Conservation (phyloP, 78 protist genomes). For the Guillardia theta region DNA sequence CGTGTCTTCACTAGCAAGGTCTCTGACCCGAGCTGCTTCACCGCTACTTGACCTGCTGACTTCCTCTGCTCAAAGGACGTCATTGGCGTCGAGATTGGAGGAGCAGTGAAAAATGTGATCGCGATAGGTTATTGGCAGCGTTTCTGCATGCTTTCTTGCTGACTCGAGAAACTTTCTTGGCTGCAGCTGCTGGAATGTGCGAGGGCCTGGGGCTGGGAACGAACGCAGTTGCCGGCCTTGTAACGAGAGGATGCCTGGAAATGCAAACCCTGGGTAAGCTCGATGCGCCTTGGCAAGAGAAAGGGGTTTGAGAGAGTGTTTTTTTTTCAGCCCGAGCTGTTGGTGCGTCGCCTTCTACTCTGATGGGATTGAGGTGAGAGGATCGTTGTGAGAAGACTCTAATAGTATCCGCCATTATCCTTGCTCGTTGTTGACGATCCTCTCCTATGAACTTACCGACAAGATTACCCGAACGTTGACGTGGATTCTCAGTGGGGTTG, state of each 20-base stretch:
- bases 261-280: background rate
- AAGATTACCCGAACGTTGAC: no score
- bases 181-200: conserved; percentile 52
- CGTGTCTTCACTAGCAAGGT: background rate
- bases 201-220: conserved; percentile 68
- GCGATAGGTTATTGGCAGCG: conserved; percentile 74
- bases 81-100: conserved; percentile 70
- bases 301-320: no score
- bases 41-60: background rate
- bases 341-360: background rate
- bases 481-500: conserved; percentile 57
- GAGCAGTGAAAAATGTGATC: conserved; percentile 70
- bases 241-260: conserved; percentile 65
- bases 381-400: no score
- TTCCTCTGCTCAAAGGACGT: background rate
- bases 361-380: no score
- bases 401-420: no score
- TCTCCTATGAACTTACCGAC: no score
- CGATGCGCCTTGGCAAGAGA: background rate
- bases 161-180: no score
- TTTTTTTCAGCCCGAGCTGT: no score
- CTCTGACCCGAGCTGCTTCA: background rate
- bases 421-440: no score
- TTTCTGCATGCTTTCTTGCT: background rate
- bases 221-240: conserved; percentile 63